phyloP scores from a whole-genome alignment of 192 early-diverging fungal genomes.

The Gigaspora rosea region DNA sequence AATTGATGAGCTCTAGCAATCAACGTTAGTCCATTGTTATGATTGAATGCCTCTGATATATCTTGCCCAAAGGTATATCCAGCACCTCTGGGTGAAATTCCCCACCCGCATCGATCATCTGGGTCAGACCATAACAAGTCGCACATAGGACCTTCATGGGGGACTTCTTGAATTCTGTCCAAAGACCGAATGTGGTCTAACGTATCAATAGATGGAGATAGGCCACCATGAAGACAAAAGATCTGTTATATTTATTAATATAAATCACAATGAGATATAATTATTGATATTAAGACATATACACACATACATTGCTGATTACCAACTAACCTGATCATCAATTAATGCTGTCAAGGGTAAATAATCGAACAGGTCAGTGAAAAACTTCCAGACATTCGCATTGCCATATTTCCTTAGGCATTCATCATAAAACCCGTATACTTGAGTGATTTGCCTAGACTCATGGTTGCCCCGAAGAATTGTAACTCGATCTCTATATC shows the following conservation, averaged over 20 bases:
- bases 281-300: too few relatives aligned
- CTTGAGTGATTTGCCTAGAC: conserved; percentile 98
- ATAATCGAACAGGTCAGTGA: conserved; percentile 98
- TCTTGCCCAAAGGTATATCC: conserved; percentile 91
- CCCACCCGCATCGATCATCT: conserved; percentile 85
- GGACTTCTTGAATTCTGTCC: conserved; percentile 93
- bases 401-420: conserved; percentile 98
- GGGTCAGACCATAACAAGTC: conserved; percentile 89
- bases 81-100: conserved; percentile 83
- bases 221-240: conserved; percentile 98
- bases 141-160: conserved; percentile 87
- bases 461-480: conserved; percentile 99
- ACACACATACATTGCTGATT: not conserved
- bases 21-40: conserved; percentile 96
- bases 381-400: conserved; percentile 97
- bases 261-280: too few relatives aligned
- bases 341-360: conserved; percentile 94
- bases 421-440: conserved; percentile 99
- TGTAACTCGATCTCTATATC: conserved; percentile 89
- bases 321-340: conserved; percentile 74
- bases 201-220: conserved; percentile 93
- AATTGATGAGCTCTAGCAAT: conserved; percentile 95
- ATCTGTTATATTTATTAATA: conserved; percentile 51
- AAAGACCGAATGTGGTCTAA: conserved; percentile 94
- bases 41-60: conserved; percentile 84